Conservation (phyloP, 495 filamentous ascomycete species). For the Aspergillus panamensis region DNA sequence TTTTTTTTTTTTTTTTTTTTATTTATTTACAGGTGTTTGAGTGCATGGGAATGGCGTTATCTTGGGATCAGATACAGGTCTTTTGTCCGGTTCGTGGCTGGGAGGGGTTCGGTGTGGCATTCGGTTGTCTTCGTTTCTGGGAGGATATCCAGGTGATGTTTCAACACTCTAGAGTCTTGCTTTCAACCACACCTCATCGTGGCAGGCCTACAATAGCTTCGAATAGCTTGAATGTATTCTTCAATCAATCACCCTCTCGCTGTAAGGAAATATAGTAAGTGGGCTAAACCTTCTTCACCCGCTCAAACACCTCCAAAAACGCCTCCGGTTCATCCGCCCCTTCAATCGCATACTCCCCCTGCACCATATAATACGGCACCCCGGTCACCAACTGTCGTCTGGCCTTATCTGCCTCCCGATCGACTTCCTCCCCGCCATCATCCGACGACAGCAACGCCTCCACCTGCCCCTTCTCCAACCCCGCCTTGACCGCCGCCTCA, state of each 20-base stretch:
- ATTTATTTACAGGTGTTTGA: slow-evolving; percentile 6
- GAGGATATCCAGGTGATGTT: background rate
- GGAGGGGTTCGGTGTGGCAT: background rate
- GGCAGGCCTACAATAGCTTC: no score
- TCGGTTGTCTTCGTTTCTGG: background rate
- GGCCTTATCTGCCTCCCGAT: slow-evolving; percentile 62
- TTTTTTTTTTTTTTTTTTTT: slow-evolving; percentile 14
- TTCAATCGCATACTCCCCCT: slow-evolving; percentile 57
- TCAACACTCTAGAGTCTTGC: background rate
- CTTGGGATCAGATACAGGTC: background rate
- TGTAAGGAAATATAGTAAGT: background rate
- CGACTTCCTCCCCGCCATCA: slow-evolving; percentile 64
- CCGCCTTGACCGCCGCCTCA: slow-evolving; percentile 59
- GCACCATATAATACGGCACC: slow-evolving; percentile 72
- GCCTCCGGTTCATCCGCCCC: slow-evolving; percentile 61
- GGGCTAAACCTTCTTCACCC: slow-evolving; percentile 33
- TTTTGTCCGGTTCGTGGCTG: background rate
- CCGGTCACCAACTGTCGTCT: slow-evolving; percentile 57
- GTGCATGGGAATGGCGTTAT: slow-evolving; percentile 13
- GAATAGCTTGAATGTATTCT: no score
- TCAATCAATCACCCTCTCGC: no score
- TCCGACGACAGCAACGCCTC: slow-evolving; percentile 59
- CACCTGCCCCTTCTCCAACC: slow-evolving; percentile 56
- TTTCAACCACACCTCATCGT: background rate
- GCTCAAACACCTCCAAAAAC: slow-evolving; percentile 55